These are phyloP conservation scores for Nannochloris sp. DNA, from an alignment of 139 green algal species.

Conservation along the genomic window DNA sequence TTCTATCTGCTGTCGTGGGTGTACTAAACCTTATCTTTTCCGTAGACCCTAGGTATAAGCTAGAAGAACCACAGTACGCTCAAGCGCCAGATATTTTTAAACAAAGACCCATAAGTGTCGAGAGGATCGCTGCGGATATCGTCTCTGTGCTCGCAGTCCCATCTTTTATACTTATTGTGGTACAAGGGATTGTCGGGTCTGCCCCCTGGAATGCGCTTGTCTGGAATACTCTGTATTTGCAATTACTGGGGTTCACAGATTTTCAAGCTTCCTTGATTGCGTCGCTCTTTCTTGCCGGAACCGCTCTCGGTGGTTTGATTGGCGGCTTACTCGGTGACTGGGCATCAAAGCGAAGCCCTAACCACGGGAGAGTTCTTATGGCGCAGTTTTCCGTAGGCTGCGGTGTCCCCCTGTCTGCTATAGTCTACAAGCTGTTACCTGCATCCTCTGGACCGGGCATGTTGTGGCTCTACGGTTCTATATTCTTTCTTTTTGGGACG, in stretches of 20 bases:
- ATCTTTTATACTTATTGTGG: constrained; percentile 21
- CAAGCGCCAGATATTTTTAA: constrained; percentile 7
- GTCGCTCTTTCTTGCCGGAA: constrained; percentile 24
- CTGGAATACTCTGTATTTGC: constrained; percentile 45
- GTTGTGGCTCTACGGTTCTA: constrained; percentile 19
- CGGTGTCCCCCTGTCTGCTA: constrained; percentile 16
- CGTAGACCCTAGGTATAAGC: constrained; percentile 25
- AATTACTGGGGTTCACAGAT: constrained; percentile 41
- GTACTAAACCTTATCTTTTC: constrained; percentile 27
- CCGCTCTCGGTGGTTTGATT: constrained; percentile 21
- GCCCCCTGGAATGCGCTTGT: constrained; percentile 38
- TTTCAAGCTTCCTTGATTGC: constrained; percentile 13
- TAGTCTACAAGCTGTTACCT: constrained; percentile 18
- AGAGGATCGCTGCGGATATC: constrained; percentile 8
- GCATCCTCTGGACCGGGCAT: neutral
- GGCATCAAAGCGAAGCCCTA: constrained; percentile 28
- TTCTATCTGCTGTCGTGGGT: constrained; percentile 36
- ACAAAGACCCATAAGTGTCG: neutral
- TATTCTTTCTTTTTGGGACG: constrained; percentile 25
- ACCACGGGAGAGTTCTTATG: constrained; percentile 32
- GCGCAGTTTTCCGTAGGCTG: constrained; percentile 42
- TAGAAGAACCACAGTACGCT: constrained; percentile 15
- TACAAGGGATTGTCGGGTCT: constrained; percentile 33
- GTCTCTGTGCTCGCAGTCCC: constrained; percentile 22
- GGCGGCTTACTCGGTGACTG: constrained; percentile 31